Evolutionary conservation across 73 alveolate species (phyloP).

Genomic region (Tetrahymena elliotti): DNA sequence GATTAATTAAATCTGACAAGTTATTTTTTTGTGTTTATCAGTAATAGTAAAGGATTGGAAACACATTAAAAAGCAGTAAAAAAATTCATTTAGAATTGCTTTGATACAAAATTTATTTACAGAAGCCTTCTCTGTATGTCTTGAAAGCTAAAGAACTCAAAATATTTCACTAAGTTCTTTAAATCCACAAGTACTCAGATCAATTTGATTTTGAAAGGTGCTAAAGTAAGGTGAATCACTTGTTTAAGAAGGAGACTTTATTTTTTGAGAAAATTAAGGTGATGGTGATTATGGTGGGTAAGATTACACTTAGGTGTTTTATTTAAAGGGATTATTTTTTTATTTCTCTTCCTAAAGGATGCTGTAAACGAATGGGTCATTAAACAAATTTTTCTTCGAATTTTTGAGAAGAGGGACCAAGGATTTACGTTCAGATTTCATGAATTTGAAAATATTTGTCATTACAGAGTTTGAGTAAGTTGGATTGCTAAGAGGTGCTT

Average conservation of each 20-base stretch:
- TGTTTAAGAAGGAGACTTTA: neutral
- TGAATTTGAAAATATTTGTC: neutral
- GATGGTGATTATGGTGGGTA: neutral
- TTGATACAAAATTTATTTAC: neutral
- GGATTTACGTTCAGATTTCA: neutral
- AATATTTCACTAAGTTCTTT: neutral
- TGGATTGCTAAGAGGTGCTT: neutral
- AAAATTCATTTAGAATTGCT: neutral
- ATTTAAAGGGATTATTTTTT: neutral
- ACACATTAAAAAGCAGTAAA: neutral
- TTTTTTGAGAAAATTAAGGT: neutral
- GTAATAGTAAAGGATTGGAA: too few species aligned
- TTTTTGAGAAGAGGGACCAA: neutral
- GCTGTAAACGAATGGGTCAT: neutral
- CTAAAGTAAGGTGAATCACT: neutral
- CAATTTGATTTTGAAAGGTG: neutral
- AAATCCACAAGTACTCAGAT: neutral
- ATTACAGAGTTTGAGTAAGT: neutral
- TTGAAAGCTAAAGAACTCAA: neutral
- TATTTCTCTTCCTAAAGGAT: neutral
- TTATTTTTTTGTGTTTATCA: too few species aligned
- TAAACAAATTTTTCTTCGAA: neutral
- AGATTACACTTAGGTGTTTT: neutral
- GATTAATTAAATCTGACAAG: too few species aligned
- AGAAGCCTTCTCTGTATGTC: neutral